phyloP scores from a whole-genome alignment of 768 basidiomycete species.

The Leccinellum luteum region DNA sequence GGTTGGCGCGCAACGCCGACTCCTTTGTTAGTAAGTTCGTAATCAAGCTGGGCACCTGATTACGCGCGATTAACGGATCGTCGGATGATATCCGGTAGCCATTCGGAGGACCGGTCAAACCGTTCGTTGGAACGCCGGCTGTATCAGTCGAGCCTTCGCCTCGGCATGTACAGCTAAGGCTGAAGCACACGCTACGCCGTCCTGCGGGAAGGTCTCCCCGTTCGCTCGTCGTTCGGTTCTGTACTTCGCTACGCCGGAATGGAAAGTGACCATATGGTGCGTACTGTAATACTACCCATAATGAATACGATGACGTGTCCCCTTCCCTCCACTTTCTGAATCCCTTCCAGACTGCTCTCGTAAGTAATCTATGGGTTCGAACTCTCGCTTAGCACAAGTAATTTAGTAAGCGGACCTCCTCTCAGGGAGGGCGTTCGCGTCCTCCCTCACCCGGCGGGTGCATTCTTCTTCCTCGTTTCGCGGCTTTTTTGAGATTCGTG shows the following conservation, averaged over 20 bases:
- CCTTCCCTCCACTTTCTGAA: no score
- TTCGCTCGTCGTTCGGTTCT: background rate
- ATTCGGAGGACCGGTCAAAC: background rate
- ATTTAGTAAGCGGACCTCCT: background rate
- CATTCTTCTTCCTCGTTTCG: background rate
- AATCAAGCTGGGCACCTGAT: background rate
- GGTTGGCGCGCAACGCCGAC: background rate
- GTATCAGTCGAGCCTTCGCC: slow-evolving; percentile 11
- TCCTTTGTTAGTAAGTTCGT: slow-evolving; percentile 3
- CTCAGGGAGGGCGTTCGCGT: background rate
- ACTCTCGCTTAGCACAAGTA: background rate
- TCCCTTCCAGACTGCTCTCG: background rate
- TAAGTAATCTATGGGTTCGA: background rate
- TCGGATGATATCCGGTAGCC: slow-evolving; percentile 1
- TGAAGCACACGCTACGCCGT: background rate
- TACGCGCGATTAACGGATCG: slow-evolving; percentile 11
- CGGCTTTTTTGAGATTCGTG: background rate
- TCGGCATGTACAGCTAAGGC: slow-evolving; percentile 1
- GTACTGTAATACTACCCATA: background rate
- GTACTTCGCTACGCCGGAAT: background rate
- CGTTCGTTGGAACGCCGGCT: background rate
- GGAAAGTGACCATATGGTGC: background rate
- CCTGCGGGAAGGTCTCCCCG: background rate
- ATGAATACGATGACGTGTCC: background rate
- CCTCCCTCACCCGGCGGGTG: background rate